phyloP scores from a whole-genome alignment of 148 eudicot genomes.

The Amaranthus hypochondriacus region DNA sequence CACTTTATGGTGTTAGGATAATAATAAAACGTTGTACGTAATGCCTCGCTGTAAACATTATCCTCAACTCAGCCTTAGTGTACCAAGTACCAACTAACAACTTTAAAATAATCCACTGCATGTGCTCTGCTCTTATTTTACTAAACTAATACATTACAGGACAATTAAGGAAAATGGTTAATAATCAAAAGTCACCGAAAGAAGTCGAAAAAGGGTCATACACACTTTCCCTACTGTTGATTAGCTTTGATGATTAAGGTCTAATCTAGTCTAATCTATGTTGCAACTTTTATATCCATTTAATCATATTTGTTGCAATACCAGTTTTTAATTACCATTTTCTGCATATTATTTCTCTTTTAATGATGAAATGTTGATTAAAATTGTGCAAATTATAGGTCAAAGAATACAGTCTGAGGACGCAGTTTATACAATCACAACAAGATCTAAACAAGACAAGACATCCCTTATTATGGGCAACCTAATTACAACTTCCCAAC shows the following conservation, averaged over 20 bases:
- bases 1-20: too few species aligned
- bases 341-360: not conserved
- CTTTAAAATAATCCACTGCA: too few species aligned
- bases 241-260: constrained; percentile 13
- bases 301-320: constrained; percentile 19
- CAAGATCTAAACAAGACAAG: constrained; percentile 37
- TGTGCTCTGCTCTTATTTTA: not conserved
- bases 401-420: constrained; percentile 61
- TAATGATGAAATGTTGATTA: not conserved
- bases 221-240: not conserved
- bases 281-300: constrained; percentile 9
- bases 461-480: constrained; percentile 25
- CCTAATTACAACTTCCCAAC: not conserved
- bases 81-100: too few species aligned
- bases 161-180: not conserved
- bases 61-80: not conserved
- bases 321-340: constrained; percentile 15
- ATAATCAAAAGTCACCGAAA: constrained; percentile 18
- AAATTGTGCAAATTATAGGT: constrained; percentile 30
- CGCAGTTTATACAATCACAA: constrained; percentile 58
- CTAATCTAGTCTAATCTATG: not conserved
- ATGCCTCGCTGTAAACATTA: not conserved
- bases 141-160: not conserved
- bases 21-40: not conserved
- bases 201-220: constrained; percentile 6